Evolutionary conservation across 495 filamentous ascomycete genomes (phyloP).

Genomic region (Daldinia bambusicola): DNA sequence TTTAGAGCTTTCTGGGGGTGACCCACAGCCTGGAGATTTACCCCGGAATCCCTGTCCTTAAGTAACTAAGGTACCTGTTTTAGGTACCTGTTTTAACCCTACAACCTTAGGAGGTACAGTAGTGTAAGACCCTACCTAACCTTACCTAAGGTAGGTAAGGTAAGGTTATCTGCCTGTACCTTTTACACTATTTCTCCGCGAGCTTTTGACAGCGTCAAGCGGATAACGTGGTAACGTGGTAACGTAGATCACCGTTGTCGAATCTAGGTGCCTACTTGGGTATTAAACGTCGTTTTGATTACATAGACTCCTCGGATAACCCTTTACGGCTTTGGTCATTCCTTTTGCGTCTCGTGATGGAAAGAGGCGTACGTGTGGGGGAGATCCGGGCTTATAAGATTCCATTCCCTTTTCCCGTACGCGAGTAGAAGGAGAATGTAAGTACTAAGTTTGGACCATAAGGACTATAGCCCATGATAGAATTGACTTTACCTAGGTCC

Average conservation of each 20-base stretch:
- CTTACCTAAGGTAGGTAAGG: too few species aligned
- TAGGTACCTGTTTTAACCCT: too few species aligned
- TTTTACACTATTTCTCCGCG: not conserved
- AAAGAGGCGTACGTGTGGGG: not conserved
- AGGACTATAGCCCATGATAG: too few species aligned
- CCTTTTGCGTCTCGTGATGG: not conserved
- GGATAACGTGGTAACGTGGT: not conserved
- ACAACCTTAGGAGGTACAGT: too few species aligned
- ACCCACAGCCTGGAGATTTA: conserved; percentile 27
- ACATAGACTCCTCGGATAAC: not conserved
- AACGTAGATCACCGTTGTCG: too few species aligned
- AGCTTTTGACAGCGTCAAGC: not conserved
- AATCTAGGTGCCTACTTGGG: too few species aligned
- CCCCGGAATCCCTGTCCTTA: conserved; percentile 33
- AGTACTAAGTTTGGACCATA: too few species aligned
- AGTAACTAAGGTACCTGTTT: not conserved
- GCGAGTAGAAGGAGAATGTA: too few species aligned
- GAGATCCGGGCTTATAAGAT: not conserved
- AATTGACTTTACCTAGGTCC: too few species aligned
- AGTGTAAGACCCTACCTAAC: not conserved
- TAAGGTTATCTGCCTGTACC: too few species aligned
- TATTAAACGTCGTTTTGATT: not conserved
- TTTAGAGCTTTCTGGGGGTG: conserved; percentile 18
- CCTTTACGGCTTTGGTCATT: not conserved
- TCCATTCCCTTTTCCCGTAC: not conserved